These are phyloP conservation scores for Colletotrichum sansevieriae DNA, from an alignment of 2,329 filamentous ascomycete genomes.

Conservation along the genomic window DNA sequence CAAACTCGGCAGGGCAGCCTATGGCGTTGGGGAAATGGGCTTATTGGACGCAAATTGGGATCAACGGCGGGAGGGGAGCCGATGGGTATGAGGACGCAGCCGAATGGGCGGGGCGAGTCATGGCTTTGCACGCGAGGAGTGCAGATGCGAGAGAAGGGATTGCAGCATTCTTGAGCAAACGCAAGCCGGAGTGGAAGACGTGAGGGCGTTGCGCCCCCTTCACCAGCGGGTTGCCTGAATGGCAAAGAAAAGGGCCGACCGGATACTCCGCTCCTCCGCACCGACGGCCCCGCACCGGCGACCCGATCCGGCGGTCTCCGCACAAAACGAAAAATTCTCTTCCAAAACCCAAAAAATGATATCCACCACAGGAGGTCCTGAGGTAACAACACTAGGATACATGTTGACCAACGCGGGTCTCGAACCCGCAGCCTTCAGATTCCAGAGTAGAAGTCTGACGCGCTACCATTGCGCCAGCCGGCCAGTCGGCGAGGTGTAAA, in stretches of 20 bases:
- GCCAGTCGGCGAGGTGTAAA: constrained; percentile 6
- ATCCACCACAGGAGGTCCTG: fast-evolving
- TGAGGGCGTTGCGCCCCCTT: constrained; percentile 47
- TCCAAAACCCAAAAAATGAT: not conserved
- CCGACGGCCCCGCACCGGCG: not conserved
- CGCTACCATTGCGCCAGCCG: constrained; percentile 42
- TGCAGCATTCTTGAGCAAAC: constrained; percentile 46
- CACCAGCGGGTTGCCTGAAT: constrained; percentile 45
- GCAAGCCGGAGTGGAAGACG: constrained; percentile 45
- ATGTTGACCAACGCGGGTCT: constrained; percentile 36
- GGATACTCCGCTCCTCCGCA: not conserved
- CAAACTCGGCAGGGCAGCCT: constrained; percentile 45
- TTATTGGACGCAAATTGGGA: constrained; percentile 50
- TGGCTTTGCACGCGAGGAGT: constrained; percentile 48
- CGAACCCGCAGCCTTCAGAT: constrained; percentile 41
- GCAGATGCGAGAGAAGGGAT: constrained; percentile 49
- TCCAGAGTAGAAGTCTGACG: constrained; percentile 39
- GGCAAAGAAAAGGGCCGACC: constrained; percentile 41
- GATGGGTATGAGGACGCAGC: constrained; percentile 47
- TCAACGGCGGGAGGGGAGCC: constrained; percentile 39
- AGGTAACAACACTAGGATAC: not conserved
- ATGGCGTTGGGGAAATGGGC: constrained; percentile 53
- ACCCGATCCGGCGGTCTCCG: not conserved
- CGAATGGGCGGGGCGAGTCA: constrained; percentile 47
- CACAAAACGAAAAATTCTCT: constrained; percentile 1